Evolutionary conservation across 1,139 yeast genomes (phyloP), one percentile per base, ranked within the genome.

Genomic region (Candida sanyaensis): DNA sequence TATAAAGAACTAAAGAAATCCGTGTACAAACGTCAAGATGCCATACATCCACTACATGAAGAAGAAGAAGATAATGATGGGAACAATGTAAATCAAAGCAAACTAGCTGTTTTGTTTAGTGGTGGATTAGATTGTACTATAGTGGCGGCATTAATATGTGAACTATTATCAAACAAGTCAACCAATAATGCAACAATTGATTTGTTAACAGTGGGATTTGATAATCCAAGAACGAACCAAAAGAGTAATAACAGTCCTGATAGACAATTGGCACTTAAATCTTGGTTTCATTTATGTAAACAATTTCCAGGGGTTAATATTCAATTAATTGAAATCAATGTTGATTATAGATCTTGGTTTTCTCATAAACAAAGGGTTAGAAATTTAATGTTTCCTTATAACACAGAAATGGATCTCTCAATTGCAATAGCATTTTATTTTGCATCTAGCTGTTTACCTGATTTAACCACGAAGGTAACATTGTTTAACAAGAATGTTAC

Each of bases 71-170:
- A 42, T n/a, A n/a, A n/a, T n/a, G n/a, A n/a, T n/a, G n/a, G n/a
- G 2, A 3, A 3, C 3, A 17, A 17, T 17, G 2, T 3, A 17
- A 17, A 3, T 17, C 2, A 17, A 26, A 64, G 79, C 3, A 58
- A 43, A 26, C 62, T 88, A 26, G 90, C 89, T 0, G 73, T 93
- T 0, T 67, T 93, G 32, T 93, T 90, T 61, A 90, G 97, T 37
- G 99, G 99, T 1, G 99, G 99, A 0, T 71, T 93, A 8, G 99
- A 93, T 59, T 93, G 99, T 62, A 86, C 97, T 0, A 68, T 93
- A 1, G 59, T 93, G 11, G 91, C 96, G 21, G 69, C 71, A 1
- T 47, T 74, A 17, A 53, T 73, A n/a, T 64, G 73, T 43, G 65
- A 68, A 42, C 64, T 69, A 46, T 45, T 55, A 37, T 47, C 48